phyloP scores from a whole-genome alignment of 2,329 filamentous ascomycete genomes.

The Verticillium isaacii region DNA sequence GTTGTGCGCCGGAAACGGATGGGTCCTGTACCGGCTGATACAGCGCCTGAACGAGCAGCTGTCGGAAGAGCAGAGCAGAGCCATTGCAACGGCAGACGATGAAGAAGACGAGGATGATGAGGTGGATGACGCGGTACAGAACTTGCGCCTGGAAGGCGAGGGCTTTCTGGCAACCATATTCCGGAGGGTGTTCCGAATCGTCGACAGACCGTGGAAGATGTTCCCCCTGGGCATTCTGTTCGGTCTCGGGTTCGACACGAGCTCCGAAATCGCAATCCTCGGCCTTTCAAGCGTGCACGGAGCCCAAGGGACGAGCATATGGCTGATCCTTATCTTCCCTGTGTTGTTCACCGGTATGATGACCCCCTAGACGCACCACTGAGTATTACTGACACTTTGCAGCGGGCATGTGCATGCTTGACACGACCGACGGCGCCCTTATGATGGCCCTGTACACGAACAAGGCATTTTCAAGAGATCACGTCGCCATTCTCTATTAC shows the following conservation, averaged over 20 bases:
- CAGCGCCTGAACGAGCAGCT: conserved; percentile 61
- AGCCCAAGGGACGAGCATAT: conserved; percentile 80
- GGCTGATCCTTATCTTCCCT: conserved; percentile 91
- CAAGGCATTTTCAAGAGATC: conserved; percentile 70
- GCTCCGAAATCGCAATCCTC: conserved; percentile 85
- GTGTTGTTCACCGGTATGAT: conserved; percentile 72
- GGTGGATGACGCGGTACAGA: conserved; percentile 29
- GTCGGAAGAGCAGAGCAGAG: conserved; percentile 23
- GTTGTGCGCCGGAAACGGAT: conserved; percentile 77
- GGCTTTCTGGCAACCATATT: conserved; percentile 72
- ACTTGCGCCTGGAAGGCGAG: conserved; percentile 68
- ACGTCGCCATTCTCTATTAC: conserved; percentile 90
- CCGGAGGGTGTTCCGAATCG: conserved; percentile 69
- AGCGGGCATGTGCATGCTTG: conserved; percentile 92
- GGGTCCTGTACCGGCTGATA: conserved; percentile 78
- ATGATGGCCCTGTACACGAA: conserved; percentile 94
- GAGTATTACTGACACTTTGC: neutral
- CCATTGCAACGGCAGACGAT: conserved; percentile 16
- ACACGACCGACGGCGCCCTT: conserved; percentile 86
- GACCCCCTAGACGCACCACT: neutral
- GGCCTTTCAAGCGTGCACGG: conserved; percentile 88
- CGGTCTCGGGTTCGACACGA: conserved; percentile 92
- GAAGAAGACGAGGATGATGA: conserved; percentile 18
- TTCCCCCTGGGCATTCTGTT: conserved; percentile 85
- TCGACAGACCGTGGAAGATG: conserved; percentile 88